phyloP scores from a whole-genome alignment of 2,329 filamentous ascomycete genomes.

The Nigrograna mackinnonii region DNA sequence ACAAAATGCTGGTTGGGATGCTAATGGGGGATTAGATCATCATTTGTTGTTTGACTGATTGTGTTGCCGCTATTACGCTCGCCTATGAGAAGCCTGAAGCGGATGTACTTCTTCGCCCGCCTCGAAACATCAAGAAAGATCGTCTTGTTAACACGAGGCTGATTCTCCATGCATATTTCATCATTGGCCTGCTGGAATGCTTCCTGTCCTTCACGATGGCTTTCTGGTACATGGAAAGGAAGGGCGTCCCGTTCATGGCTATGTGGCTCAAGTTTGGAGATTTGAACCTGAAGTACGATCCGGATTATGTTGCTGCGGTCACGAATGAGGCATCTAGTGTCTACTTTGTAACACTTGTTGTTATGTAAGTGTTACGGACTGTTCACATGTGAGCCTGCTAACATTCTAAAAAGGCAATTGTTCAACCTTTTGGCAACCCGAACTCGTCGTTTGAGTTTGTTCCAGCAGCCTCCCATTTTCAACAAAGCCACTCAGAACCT shows the following conservation, averaged over 20 bases:
- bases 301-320: slow-evolving; percentile 43
- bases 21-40: slow-evolving; percentile 25
- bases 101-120: slow-evolving; percentile 71
- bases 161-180: slow-evolving; percentile 72
- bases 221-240: slow-evolving; percentile 48
- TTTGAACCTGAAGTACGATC: slow-evolving; percentile 25
- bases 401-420: slow-evolving; percentile 59
- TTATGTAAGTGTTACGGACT: slow-evolving; percentile 60
- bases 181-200: slow-evolving; percentile 62
- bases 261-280: slow-evolving; percentile 61
- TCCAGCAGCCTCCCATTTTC: slow-evolving; percentile 71
- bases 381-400: slow-evolving; percentile 4
- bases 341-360: slow-evolving; percentile 79
- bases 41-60: slow-evolving; percentile 74
- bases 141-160: slow-evolving; percentile 75
- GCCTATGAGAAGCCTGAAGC: slow-evolving; percentile 79
- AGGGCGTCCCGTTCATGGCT: slow-evolving; percentile 68
- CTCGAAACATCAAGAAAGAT: slow-evolving; percentile 70
- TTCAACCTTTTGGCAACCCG: slow-evolving; percentile 74
- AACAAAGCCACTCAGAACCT: slow-evolving; percentile 68
- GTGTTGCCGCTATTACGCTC: slow-evolving; percentile 63
- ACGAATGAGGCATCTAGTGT: slow-evolving; percentile 71
- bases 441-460: slow-evolving; percentile 63
- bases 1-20: background rate
- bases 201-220: slow-evolving; percentile 48